Conservation (phyloP, 2,329 filamentous ascomycete genomes). For the Fonsecaea erecta region DNA sequence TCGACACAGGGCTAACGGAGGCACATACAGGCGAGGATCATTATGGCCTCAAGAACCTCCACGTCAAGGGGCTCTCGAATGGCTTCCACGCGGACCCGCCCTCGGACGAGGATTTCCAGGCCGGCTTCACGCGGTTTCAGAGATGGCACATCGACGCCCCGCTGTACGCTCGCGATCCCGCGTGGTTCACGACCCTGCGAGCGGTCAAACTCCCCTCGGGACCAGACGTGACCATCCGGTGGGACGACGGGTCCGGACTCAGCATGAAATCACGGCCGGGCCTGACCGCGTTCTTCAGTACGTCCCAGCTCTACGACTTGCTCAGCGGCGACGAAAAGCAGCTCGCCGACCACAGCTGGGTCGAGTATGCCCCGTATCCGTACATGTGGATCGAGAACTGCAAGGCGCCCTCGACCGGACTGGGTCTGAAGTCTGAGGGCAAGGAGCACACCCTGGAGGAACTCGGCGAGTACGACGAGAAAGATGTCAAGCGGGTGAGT, state of each 20-base stretch:
- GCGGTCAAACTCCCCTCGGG: constrained; percentile 47
- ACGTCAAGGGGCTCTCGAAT: constrained; percentile 42
- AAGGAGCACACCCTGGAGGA: constrained; percentile 48
- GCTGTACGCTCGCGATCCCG: constrained; percentile 49
- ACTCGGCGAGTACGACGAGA: constrained; percentile 45
- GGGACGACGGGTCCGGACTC: constrained; percentile 51
- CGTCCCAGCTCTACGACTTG: constrained; percentile 49
- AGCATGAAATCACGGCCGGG: constrained; percentile 52
- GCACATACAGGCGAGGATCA: constrained; percentile 45
- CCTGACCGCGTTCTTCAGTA: constrained; percentile 53
- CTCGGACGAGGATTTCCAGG: constrained; percentile 44
- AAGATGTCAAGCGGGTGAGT: constrained; percentile 43
- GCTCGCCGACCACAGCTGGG: constrained; percentile 52
- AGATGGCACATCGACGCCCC: constrained; percentile 56
- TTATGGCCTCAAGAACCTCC: constrained; percentile 50
- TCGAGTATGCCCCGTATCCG: constrained; percentile 53
- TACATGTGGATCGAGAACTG: constrained; percentile 53
- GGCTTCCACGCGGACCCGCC: constrained; percentile 47
- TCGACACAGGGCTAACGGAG: neutral
- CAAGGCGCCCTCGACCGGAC: constrained; percentile 48
- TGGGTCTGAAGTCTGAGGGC: constrained; percentile 48
- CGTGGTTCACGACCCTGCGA: constrained; percentile 51
- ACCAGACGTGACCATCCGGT: constrained; percentile 47
- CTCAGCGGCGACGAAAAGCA: constrained; percentile 50
- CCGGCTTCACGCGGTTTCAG: constrained; percentile 53